Percentiles rank a stretch among this genome's conserved stretches.
phyloP scores from a whole-genome alignment of 768 basidiomycete species.

The Lentinula raphanica region DNA sequence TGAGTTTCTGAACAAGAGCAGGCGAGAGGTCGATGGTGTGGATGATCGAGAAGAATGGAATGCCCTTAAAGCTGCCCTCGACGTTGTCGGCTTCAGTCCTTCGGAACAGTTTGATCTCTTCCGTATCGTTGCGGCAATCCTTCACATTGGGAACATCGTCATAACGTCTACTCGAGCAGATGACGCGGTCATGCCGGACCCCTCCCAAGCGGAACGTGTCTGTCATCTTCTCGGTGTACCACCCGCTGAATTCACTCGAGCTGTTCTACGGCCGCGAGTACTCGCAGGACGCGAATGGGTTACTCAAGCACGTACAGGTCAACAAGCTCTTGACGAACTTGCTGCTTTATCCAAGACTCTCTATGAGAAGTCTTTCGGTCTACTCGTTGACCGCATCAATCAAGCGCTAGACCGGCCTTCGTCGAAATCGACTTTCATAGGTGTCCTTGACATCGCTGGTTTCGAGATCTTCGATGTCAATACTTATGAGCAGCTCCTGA shows the following conservation, averaged over 20 bases:
- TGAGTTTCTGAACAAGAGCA: constrained; percentile 85
- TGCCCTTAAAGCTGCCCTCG: constrained; percentile 69
- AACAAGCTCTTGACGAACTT: constrained; percentile 91
- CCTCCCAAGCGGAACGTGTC: constrained; percentile 81
- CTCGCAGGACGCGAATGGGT: constrained; percentile 98
- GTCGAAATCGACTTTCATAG: constrained; percentile 90
- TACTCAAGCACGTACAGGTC: constrained; percentile 82
- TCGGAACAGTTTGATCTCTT: constrained; percentile 89
- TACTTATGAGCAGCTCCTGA: constrained; percentile 94
- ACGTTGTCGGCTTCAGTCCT: constrained; percentile 82
- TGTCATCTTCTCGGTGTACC: constrained; percentile 91
- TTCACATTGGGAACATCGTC: constrained; percentile 92
- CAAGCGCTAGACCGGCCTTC: constrained; percentile 89
- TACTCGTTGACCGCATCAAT: constrained; percentile 92
- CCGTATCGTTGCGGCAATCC: constrained; percentile 86
- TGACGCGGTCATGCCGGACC: constrained; percentile 71
- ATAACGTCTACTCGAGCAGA: constrained; percentile 76
- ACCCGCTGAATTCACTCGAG: constrained; percentile 80
- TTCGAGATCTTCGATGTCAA: constrained; percentile 97
- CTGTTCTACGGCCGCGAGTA: constrained; percentile 83
- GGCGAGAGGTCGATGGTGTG: constrained; percentile 91
- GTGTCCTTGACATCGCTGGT: constrained; percentile 97
- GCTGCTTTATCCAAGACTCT: constrained; percentile 88
- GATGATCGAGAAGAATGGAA: constrained; percentile 90
- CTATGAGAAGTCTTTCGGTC: constrained; percentile 95